Percentiles rank a stretch among this genome's conserved stretches.
Evolutionary conservation across 495 filamentous ascomycete species (phyloP).

Genomic region (Astrocystis sublimbata): DNA sequence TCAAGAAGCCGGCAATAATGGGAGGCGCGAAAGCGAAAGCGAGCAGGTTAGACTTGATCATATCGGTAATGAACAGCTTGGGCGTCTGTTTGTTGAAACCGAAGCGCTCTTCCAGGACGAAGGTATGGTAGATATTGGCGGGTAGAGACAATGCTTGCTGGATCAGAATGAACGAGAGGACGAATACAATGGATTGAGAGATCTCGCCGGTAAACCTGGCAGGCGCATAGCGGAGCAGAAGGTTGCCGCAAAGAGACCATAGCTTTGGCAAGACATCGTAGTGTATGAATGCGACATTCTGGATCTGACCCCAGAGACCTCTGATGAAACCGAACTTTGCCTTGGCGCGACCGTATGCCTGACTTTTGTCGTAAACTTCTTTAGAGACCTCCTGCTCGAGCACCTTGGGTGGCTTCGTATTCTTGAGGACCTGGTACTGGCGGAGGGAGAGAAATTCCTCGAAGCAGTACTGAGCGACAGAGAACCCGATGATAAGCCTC

Average conservation of each 20-base stretch:
- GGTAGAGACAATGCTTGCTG: slow-evolving; percentile 78
- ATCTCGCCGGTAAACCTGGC: slow-evolving; percentile 86
- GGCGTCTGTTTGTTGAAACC: slow-evolving; percentile 98
- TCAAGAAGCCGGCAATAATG: slow-evolving; percentile 84
- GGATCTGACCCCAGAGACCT: slow-evolving; percentile 78
- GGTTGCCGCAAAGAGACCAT: slow-evolving; percentile 76
- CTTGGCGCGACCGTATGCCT: slow-evolving; percentile 95
- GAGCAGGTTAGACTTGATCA: slow-evolving; percentile 87
- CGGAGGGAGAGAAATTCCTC: slow-evolving; percentile 82
- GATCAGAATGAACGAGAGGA: slow-evolving; percentile 81
- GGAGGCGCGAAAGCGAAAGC: slow-evolving; percentile 77
- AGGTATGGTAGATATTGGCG: slow-evolving; percentile 84
- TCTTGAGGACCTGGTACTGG: slow-evolving; percentile 81
- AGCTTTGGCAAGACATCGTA: slow-evolving; percentile 87
- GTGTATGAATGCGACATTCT: slow-evolving; percentile 85
- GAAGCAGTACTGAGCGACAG: slow-evolving; percentile 81
- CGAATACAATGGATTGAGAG: slow-evolving; percentile 87
- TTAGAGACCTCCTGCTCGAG: slow-evolving; percentile 83
- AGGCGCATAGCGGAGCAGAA: slow-evolving; percentile 72
- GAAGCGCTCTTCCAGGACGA: slow-evolving; percentile 94
- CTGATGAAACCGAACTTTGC: slow-evolving; percentile 81
- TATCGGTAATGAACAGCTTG: slow-evolving; percentile 84
- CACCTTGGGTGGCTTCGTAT: slow-evolving; percentile 77
- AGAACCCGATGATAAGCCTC: slow-evolving; percentile 90
- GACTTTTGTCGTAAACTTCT: slow-evolving; percentile 90